Conservation (phyloP, 2,329 filamentous ascomycete genomes). For the Fusarium sp. region DNA sequence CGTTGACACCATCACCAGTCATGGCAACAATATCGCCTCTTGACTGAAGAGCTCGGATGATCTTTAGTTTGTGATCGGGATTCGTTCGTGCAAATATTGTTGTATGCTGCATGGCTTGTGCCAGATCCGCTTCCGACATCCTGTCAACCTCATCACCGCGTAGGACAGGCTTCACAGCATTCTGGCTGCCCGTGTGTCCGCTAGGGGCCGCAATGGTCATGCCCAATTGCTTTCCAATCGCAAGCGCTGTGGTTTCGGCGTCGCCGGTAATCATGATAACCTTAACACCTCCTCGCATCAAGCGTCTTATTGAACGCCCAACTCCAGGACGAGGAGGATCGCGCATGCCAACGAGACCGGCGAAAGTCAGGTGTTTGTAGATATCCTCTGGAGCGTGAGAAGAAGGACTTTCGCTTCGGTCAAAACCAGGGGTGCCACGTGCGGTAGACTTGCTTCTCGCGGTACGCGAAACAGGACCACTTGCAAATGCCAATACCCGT, state of each 20-base stretch:
- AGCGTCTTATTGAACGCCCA: slow-evolving; percentile 84
- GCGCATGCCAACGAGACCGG: slow-evolving; percentile 95
- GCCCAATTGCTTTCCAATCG: slow-evolving; percentile 93
- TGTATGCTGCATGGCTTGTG: slow-evolving; percentile 85
- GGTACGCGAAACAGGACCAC: slow-evolving; percentile 73
- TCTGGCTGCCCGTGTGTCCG: slow-evolving; percentile 65
- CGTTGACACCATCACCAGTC: slow-evolving; percentile 98
- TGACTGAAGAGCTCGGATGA: slow-evolving; percentile 89
- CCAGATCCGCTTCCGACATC: slow-evolving; percentile 88
- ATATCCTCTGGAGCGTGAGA: slow-evolving; percentile 72
- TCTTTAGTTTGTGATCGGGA: slow-evolving; percentile 98
- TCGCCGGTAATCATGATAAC: slow-evolving; percentile 99
- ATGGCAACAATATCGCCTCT: slow-evolving; percentile 97
- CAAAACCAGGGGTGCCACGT: slow-evolving; percentile 65
- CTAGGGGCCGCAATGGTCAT: slow-evolving; percentile 79
- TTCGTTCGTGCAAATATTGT: slow-evolving; percentile 97
- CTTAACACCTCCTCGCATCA: slow-evolving; percentile 95
- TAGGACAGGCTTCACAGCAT: slow-evolving; percentile 78
- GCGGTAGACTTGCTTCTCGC: slow-evolving; percentile 58
- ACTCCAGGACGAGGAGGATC: slow-evolving; percentile 94
- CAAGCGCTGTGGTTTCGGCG: slow-evolving; percentile 92
- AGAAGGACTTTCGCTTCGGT: slow-evolving; percentile 55
- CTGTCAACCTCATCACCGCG: slow-evolving; percentile 91
- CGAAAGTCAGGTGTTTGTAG: slow-evolving; percentile 88
- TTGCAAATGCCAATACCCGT: slow-evolving; percentile 92